Evolutionary conservation across 179 eudicot species (phyloP).

Genomic region (Nepenthes alata): DNA sequence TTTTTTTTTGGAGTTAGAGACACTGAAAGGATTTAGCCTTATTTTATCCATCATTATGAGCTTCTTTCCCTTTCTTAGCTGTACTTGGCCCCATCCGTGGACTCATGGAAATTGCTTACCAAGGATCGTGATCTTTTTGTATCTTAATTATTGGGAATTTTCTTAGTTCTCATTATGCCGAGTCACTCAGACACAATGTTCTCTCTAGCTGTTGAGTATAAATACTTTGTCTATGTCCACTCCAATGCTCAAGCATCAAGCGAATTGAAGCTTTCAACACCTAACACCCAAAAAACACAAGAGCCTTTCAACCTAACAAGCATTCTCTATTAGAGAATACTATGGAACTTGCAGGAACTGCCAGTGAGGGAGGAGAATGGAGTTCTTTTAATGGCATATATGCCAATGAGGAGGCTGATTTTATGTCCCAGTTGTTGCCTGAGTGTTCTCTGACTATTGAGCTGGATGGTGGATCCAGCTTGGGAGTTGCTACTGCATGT

Average conservation of each 20-base stretch:
- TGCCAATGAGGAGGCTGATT: constrained; percentile 45
- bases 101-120: constrained; percentile 6
- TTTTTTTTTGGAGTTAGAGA: constrained; percentile 3
- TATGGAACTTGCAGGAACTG: constrained; percentile 19
- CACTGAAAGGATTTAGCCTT: constrained; percentile 6
- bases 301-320: background rate
- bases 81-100: background rate
- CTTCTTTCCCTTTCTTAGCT: constrained; percentile 4
- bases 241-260: constrained; percentile 11
- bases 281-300: constrained; percentile 3
- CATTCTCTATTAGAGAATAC: background rate
- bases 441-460: constrained; percentile 25
- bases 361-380: constrained; percentile 47
- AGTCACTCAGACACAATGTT: constrained; percentile 7
- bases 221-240: constrained; percentile 7
- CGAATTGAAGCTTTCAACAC: constrained; percentile 20
- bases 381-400: constrained; percentile 29
- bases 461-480: constrained; percentile 10
- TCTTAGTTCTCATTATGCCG: no score
- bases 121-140: constrained; percentile 8
- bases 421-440: constrained; percentile 52
- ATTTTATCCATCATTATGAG: constrained; percentile 7
- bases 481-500: constrained; percentile 7
- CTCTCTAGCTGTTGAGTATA: constrained; percentile 15
- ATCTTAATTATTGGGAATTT: background rate